Evolutionary conservation across 2,329 filamentous ascomycete species (phyloP).

Genomic region (Keithomyces neogunnii): DNA sequence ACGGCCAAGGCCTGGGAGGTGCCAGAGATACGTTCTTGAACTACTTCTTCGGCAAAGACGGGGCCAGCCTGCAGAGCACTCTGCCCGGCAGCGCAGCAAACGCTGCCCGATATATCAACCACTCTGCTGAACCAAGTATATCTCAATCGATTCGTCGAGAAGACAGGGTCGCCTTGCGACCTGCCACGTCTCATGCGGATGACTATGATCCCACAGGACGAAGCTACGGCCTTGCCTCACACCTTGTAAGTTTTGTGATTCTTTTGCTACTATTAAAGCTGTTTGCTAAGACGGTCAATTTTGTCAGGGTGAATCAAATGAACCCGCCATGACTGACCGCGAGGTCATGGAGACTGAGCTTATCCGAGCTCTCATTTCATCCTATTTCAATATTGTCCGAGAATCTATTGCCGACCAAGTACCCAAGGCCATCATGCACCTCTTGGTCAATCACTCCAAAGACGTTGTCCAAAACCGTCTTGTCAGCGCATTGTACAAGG

Average conservation of each 20-base stretch:
- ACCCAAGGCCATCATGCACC: slow-evolving; percentile 97
- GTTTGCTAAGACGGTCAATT: slow-evolving; percentile 7
- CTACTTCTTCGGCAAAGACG: slow-evolving; percentile 98
- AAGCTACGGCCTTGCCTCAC: slow-evolving; percentile 36
- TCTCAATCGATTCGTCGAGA: slow-evolving; percentile 75
- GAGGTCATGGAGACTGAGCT: slow-evolving; percentile 97
- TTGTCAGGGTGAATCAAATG: slow-evolving; percentile 49
- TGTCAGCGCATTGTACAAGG: slow-evolving; percentile 92
- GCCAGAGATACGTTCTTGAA: slow-evolving; percentile 89
- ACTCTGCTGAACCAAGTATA: slow-evolving; percentile 72
- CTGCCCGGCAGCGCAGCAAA: slow-evolving; percentile 24
- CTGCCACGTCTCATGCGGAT: slow-evolving; percentile 32
- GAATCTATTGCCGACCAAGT: slow-evolving; percentile 99
- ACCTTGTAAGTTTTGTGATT: slow-evolving; percentile 44
- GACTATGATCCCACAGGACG: slow-evolving; percentile 33
- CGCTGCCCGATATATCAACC: slow-evolving; percentile 60
- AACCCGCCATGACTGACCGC: slow-evolving; percentile 86
- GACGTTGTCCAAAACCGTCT: slow-evolving; percentile 96
- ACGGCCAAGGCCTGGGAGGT: slow-evolving; percentile 42
- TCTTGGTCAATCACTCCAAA: slow-evolving; percentile 96
- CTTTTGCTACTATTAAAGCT: not conserved
- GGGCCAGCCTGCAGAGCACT: slow-evolving; percentile 34
- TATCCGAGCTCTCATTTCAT: slow-evolving; percentile 91
- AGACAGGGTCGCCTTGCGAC: slow-evolving; percentile 46
- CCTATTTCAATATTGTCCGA: slow-evolving; percentile 98